These are phyloP conservation scores for Isochrysis galbana DNA, from an alignment of 78 protist species.

Conservation along the genomic window DNA sequence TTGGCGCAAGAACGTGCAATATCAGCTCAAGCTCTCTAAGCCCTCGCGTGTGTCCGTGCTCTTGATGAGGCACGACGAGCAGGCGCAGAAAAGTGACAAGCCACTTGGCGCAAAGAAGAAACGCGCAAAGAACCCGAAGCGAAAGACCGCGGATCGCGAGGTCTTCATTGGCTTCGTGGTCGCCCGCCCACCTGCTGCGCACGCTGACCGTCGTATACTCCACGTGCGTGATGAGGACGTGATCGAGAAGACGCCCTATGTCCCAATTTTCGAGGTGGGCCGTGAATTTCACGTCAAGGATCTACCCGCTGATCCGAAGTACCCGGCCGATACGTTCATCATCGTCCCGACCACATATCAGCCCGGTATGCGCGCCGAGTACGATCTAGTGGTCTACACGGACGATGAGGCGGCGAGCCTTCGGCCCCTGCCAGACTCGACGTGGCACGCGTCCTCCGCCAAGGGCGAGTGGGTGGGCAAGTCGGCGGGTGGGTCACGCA, in stretches of 20 bases:
- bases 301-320: background rate
- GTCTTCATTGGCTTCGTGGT: background rate
- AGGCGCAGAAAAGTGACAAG: background rate
- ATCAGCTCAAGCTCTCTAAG: background rate
- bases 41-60: background rate
- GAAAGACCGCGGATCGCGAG: background rate
- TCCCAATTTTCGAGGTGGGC: background rate
- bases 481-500: slow-evolving; percentile 15
- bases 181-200: background rate
- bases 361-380: background rate
- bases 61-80: background rate
- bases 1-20: background rate
- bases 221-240: background rate
- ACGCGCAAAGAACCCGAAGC: background rate
- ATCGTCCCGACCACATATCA: background rate
- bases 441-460: background rate
- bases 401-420: background rate
- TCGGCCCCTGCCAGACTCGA: background rate
- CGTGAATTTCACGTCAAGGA: background rate
- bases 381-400: background rate
- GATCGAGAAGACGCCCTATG: background rate
- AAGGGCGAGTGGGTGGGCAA: background rate
- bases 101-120: background rate
- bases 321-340: background rate
- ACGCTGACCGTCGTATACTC: background rate